These are phyloP conservation scores for Zasmidium angulare DNA, from an alignment of 2,329 filamentous ascomycete genomes.

Conservation along the genomic window DNA sequence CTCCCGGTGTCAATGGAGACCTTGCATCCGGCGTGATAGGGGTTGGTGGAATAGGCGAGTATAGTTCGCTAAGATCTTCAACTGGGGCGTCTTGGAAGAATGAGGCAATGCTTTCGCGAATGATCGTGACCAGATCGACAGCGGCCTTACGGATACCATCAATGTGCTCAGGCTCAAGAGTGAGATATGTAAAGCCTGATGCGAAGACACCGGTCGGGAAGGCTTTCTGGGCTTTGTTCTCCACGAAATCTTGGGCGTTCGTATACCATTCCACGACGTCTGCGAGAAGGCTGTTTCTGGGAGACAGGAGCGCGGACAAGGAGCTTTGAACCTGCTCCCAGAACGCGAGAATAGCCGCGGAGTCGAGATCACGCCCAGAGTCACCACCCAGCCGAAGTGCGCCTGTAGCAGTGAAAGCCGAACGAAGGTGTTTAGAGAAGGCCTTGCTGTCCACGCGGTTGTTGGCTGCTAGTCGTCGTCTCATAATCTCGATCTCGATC, in stretches of 20 bases:
- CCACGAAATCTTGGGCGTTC: conserved; percentile 83
- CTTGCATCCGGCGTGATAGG: conserved; percentile 63
- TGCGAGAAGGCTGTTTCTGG: conserved; percentile 74
- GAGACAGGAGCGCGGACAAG: conserved; percentile 70
- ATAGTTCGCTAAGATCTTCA: conserved; percentile 84
- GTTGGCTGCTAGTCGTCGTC: conserved; percentile 72
- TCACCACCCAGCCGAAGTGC: conserved; percentile 25
- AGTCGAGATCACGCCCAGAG: conserved; percentile 65
- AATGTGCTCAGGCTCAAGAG: conserved; percentile 69
- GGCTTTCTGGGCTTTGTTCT: conserved; percentile 76
- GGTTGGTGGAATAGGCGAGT: conserved; percentile 73
- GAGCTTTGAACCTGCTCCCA: conserved; percentile 87
- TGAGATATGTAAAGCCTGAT: conserved; percentile 74
- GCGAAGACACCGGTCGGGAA: conserved; percentile 57
- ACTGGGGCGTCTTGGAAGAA: conserved; percentile 88
- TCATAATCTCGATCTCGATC: conserved; percentile 87
- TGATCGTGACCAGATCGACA: conserved; percentile 76
- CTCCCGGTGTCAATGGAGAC: conserved; percentile 52
- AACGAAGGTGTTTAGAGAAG: conserved; percentile 73
- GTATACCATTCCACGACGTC: conserved; percentile 95
- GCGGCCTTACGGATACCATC: conserved; percentile 73
- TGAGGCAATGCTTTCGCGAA: conserved; percentile 74
- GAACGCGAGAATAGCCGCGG: conserved; percentile 76
- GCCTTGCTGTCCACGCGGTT: conserved; percentile 69
- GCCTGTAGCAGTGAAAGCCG: conserved; percentile 50